A percentile compares a stretch with the other conserved stretches of the same genome.
Conservation (phyloP, 352 stramenopile genomes). For the Pythium chondricola region DNA sequence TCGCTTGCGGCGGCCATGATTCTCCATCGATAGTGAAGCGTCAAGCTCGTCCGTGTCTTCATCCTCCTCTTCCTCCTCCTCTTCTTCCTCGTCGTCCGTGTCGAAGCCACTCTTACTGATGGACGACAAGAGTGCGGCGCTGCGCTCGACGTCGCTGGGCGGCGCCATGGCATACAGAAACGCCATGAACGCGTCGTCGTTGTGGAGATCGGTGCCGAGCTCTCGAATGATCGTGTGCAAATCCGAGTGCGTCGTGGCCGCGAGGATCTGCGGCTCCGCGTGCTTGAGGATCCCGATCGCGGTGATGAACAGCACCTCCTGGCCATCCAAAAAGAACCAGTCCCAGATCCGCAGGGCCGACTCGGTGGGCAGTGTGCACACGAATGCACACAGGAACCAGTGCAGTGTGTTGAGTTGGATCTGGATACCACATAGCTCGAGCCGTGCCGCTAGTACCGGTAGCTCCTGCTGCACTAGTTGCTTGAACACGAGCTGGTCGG, state of each 20-base stretch:
- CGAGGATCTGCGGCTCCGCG: slow-evolving; percentile 27
- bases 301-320: slow-evolving; percentile 43
- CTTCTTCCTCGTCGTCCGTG: slow-evolving; percentile 4
- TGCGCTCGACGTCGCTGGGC: slow-evolving; percentile 1
- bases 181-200: slow-evolving; percentile 38
- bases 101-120: slow-evolving; percentile 2
- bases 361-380: slow-evolving; percentile 72
- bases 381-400: slow-evolving; percentile 82
- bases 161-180: slow-evolving; percentile 23
- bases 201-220: slow-evolving; percentile 42
- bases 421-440: slow-evolving; percentile 36
- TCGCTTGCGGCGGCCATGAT: slow-evolving; percentile 6
- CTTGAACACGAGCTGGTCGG: slow-evolving; percentile 73
- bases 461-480: slow-evolving; percentile 45
- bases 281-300: slow-evolving; percentile 41
- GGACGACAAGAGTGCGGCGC: slow-evolving; percentile 1
- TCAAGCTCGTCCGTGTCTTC: slow-evolving; percentile 6
- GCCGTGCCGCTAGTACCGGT: slow-evolving; percentile 23
- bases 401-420: slow-evolving; percentile 77
- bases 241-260: slow-evolving; percentile 24
- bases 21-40: not conserved
- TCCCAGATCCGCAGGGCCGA: slow-evolving; percentile 70
- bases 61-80: not conserved
- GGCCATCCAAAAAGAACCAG: slow-evolving; percentile 65
- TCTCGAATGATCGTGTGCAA: slow-evolving; percentile 36